Conservation (phyloP, 2,329 filamentous ascomycete species). For the Fusarium armeniacum region DNA sequence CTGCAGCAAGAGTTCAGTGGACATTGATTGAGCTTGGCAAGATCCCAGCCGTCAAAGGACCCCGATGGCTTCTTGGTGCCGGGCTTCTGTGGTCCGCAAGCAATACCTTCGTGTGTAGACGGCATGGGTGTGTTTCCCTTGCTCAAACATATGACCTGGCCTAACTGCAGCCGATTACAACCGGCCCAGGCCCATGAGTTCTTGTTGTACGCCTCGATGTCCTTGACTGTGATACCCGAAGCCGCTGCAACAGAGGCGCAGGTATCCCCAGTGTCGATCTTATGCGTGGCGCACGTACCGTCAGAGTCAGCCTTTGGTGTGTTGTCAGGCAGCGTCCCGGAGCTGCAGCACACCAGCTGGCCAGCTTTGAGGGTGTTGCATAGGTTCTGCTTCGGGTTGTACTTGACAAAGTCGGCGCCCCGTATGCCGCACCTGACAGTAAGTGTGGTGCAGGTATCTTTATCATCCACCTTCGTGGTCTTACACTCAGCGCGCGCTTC, state of each 20-base stretch:
- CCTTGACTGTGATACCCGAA: no score
- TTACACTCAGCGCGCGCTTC: constrained; percentile 7
- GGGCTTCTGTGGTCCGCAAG: constrained; percentile 51
- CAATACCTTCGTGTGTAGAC: constrained; percentile 30
- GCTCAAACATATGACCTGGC: constrained; percentile 48
- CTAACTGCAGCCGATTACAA: constrained; percentile 43
- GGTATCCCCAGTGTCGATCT: no score
- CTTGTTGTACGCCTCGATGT: no score
- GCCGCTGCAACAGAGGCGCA: no score
- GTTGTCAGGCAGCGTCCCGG: constrained; percentile 40
- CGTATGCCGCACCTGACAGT: constrained; percentile 56
- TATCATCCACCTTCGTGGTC: no score
- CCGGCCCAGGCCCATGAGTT: no score
- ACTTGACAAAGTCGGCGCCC: constrained; percentile 51
- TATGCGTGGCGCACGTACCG: constrained; percentile 56
- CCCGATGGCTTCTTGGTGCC: constrained; percentile 34
- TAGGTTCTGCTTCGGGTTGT: constrained; percentile 49
- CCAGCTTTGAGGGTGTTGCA: constrained; percentile 48
- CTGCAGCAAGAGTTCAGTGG: constrained; percentile 48
- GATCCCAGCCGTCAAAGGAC: neutral
- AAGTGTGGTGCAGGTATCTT: constrained; percentile 55
- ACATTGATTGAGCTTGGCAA: constrained; percentile 50
- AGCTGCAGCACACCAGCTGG: constrained; percentile 57
- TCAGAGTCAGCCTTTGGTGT: constrained; percentile 27
- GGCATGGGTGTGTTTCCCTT: constrained; percentile 52